Evolutionary conservation across 495 filamentous ascomycete species (phyloP).

Genomic region (Aspergillus diversus): DNA sequence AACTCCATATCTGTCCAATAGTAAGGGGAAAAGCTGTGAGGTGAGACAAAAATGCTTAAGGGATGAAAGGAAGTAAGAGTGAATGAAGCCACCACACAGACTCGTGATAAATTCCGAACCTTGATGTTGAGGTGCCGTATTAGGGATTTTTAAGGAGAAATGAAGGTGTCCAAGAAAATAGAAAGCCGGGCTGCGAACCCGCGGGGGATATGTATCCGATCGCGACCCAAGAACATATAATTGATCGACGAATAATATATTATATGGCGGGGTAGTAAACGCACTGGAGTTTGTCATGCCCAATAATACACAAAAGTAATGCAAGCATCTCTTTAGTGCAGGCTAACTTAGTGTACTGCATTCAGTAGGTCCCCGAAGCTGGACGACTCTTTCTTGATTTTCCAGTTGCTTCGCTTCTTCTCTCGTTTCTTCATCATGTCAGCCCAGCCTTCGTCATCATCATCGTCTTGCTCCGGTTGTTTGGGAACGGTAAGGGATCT

Average conservation of each 20-base stretch:
- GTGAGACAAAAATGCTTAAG: slow-evolving; percentile 3
- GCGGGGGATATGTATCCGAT: slow-evolving; percentile 9
- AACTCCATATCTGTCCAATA: slow-evolving; percentile 27
- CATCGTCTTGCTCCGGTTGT: slow-evolving; percentile 51
- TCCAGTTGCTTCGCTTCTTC: slow-evolving; percentile 76
- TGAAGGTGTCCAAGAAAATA: slow-evolving; percentile 7
- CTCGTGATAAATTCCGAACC: slow-evolving; percentile 20
- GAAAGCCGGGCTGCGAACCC: background rate
- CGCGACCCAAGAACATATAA: slow-evolving; percentile 1
- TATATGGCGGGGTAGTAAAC: slow-evolving; percentile 9
- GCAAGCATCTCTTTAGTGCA: background rate
- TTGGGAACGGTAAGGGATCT: slow-evolving; percentile 31
- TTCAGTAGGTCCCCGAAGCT: slow-evolving; percentile 47
- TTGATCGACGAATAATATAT: slow-evolving; percentile 1
- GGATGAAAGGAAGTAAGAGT: slow-evolving; percentile 1
- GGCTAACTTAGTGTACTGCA: slow-evolving; percentile 42
- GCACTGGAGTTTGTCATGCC: too few relatives aligned
- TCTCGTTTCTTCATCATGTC: slow-evolving; percentile 85
- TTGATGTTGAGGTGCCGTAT: slow-evolving; percentile 1
- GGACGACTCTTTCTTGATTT: slow-evolving; percentile 61
- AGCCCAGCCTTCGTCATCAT: slow-evolving; percentile 85
- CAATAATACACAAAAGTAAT: too few relatives aligned
- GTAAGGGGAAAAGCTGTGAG: slow-evolving; percentile 7
- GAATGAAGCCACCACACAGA: slow-evolving; percentile 13
- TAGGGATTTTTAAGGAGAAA: background rate